These are phyloP conservation scores for Termitomyces sp. DNA, from an alignment of 768 basidiomycete genomes.

Conservation along the genomic window DNA sequence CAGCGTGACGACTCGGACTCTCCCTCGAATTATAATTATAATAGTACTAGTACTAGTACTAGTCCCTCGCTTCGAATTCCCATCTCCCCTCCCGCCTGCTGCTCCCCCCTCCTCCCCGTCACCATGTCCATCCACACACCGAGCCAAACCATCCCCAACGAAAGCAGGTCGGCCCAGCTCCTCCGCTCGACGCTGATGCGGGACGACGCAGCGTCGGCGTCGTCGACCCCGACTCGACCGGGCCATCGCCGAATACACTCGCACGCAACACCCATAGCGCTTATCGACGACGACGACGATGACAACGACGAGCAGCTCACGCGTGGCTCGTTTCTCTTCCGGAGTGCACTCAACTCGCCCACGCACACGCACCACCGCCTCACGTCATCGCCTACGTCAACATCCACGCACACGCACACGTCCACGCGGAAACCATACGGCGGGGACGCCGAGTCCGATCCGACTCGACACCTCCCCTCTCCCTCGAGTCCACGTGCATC, in stretches of 20 bases:
- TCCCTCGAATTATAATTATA: neutral
- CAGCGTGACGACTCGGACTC: no score
- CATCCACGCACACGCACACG: constrained; percentile 1
- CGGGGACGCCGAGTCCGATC: no score
- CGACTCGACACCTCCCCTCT: neutral
- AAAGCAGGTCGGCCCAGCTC: constrained; percentile 5
- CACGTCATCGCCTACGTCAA: neutral
- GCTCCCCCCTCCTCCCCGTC: neutral
- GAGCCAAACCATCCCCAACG: neutral
- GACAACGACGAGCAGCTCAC: constrained; percentile 19
- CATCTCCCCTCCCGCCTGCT: neutral
- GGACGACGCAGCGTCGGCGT: neutral
- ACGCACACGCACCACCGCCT: neutral
- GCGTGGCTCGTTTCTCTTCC: constrained; percentile 30
- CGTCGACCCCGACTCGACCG: neutral
- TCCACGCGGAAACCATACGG: neutral
- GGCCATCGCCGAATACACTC: constrained; percentile 26
- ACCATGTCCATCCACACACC: neutral
- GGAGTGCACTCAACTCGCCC: constrained; percentile 26
- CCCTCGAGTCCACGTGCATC: neutral
- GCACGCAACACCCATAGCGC: constrained; percentile 14
- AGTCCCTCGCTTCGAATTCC: no score
- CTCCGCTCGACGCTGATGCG: constrained; percentile 2
- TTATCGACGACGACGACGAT: constrained; percentile 15
- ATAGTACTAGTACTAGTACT: no score